Evolutionary conservation across 495 filamentous ascomycete species (phyloP).

Genomic region (Aspergillus hancockii): DNA sequence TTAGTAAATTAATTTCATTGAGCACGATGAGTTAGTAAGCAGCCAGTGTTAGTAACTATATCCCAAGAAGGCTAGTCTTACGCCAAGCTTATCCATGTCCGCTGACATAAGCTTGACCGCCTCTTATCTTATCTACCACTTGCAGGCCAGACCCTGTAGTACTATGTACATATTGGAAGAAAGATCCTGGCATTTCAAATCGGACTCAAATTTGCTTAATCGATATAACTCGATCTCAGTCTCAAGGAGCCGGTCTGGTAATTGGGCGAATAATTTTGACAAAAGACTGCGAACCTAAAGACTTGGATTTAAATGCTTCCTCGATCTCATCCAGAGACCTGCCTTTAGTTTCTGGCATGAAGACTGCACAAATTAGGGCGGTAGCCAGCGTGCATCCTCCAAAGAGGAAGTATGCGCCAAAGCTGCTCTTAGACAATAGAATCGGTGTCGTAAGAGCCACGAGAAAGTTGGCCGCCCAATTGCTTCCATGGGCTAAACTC

Average conservation of each 20-base stretch:
- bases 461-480: slow-evolving; percentile 62
- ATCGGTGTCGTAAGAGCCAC: slow-evolving; percentile 65
- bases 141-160: not conserved
- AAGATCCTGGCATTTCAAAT: not conserved
- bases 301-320: slow-evolving; percentile 44
- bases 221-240: not conserved
- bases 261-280: slow-evolving; percentile 14
- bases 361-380: slow-evolving; percentile 47
- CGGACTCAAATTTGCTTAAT: not conserved
- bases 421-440: slow-evolving; percentile 56
- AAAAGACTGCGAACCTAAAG: slow-evolving; percentile 14
- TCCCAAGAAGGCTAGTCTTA: slow-evolving; percentile 16
- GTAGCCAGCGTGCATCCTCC: slow-evolving; percentile 52
- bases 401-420: slow-evolving; percentile 63
- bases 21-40: slow-evolving; percentile 24
- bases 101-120: not conserved
- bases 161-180: not conserved
- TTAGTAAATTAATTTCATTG: slow-evolving; percentile 16
- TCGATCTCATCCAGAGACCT: slow-evolving; percentile 59
- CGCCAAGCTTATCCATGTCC: not conserved
- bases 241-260: not conserved
- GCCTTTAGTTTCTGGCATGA: slow-evolving; percentile 64
- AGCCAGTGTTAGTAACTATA: slow-evolving; percentile 10
- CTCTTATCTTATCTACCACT: not conserved
- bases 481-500: slow-evolving; percentile 47